These are phyloP conservation scores for Prototheca wickerhamii DNA, from an alignment of 163 green algal genomes.

Conservation along the genomic window DNA sequence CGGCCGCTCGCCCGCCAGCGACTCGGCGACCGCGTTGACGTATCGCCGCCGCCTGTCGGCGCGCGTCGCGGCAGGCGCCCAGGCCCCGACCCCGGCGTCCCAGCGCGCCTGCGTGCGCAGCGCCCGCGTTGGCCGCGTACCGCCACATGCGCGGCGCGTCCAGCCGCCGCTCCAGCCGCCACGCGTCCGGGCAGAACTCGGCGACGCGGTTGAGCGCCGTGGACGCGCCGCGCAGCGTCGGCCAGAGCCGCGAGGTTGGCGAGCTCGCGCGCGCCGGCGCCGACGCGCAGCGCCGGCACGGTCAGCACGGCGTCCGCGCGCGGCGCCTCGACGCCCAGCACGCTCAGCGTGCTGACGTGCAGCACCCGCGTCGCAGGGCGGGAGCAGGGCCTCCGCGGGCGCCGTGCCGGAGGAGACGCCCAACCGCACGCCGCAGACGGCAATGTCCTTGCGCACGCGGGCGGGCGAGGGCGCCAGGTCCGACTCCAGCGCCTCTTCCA, in stretches of 20 bases:
- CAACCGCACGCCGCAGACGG: neutral
- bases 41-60: slow-evolving; percentile 13
- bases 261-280: slow-evolving; percentile 3
- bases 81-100: slow-evolving; percentile 38
- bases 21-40: neutral
- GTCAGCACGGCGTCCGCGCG: neutral
- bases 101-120: slow-evolving; percentile 39
- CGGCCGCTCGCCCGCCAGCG: too few species aligned
- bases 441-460: neutral
- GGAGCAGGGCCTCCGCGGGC: neutral
- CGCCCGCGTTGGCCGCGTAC: slow-evolving; percentile 55
- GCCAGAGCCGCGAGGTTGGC: slow-evolving; percentile 7
- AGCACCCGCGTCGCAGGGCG: slow-evolving; percentile 1
- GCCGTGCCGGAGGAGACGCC: neutral
- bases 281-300: slow-evolving; percentile 1
- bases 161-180: slow-evolving; percentile 23
- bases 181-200: slow-evolving; percentile 42
- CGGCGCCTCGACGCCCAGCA: neutral
- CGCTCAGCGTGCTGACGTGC: neutral
- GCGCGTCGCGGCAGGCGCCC: slow-evolving; percentile 5
- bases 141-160: slow-evolving; percentile 46
- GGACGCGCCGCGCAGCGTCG: slow-evolving; percentile 5
- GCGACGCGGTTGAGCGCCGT: slow-evolving; percentile 40
- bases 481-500: slow-evolving; percentile 5
- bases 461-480: too few species aligned